Percentiles rank a stretch among this genome's conserved stretches.
Conservation (phyloP, 2,329 filamentous ascomycete genomes). For the Uncinocarpus reesii region DNA sequence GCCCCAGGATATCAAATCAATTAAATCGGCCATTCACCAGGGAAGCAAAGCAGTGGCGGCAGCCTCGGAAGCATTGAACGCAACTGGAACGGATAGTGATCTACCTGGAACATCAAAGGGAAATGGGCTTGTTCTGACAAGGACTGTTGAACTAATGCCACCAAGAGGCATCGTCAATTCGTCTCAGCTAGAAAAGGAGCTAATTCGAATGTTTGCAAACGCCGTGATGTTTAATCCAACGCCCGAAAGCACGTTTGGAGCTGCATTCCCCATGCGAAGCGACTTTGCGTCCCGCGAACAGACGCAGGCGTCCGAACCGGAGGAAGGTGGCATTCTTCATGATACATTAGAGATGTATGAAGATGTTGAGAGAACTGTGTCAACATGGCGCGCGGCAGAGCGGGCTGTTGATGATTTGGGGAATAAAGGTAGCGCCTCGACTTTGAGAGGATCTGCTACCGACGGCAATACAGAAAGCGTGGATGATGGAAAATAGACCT, state of each 20-base stretch:
- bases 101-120: constrained; percentile 34
- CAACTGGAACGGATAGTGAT: constrained; percentile 47
- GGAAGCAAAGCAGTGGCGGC: constrained; percentile 37
- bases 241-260: constrained; percentile 58
- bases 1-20: constrained; percentile 67
- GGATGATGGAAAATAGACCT: constrained; percentile 9
- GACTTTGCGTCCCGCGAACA: constrained; percentile 28
- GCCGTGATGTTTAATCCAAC: constrained; percentile 98
- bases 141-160: constrained; percentile 66
- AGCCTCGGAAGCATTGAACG: constrained; percentile 52
- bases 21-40: constrained; percentile 57
- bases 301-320: constrained; percentile 49
- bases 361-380: constrained; percentile 70
- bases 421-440: constrained; percentile 22
- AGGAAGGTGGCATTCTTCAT: constrained; percentile 77
- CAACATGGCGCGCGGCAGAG: constrained; percentile 65
- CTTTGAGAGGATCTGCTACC: constrained; percentile 2
- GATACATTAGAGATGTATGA: constrained; percentile 84
- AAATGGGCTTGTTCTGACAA: constrained; percentile 36
- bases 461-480: constrained; percentile 8
- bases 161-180: constrained; percentile 89
- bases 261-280: constrained; percentile 45
- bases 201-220: constrained; percentile 95
- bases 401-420: constrained; percentile 28
- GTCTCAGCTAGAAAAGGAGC: constrained; percentile 79